Base-by-base conservation (phyloP, 805 yeast species). In the Saccharomycopsis vini region DNA sequence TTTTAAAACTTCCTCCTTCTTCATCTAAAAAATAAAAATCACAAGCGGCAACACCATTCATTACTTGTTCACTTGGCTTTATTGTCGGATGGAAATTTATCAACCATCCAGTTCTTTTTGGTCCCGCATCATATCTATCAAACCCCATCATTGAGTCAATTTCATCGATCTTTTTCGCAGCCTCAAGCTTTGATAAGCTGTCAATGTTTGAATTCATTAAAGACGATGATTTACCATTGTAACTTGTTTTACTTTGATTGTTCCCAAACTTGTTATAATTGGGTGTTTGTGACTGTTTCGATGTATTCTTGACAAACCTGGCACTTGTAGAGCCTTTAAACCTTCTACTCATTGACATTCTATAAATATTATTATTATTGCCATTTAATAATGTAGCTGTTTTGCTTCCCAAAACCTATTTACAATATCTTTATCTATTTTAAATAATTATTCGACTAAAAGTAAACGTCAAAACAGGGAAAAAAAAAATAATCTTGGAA, bases 1-100 rank as follows among this genome's bases (percentile, higher is more conserved):
- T 80, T 58, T 90, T 92, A 67, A 94, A 92, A 36, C 84, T 77
- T 5, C 97, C 98, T 39, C 99, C 99, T 59, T 89, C 97, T 55
- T 86, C 95, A 59, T 89, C 97, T 5, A 92, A 63, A 54, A 94
- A 92, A 58, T 94, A 94, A 61, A 82, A 88, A 54, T 92, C 97
- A 2, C 90, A 96, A 3, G 90, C 98, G 0, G 96, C 75, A 29
- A 74, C 68, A 7, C 95, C 96, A n/a, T 74, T 67, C 9, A 71
- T 54, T 35, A 68, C 66, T 26, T 76, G 79, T 3, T 73, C 75
- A 10, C 75, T 71, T 2, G 81, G 75, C 19, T 40, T 10, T 16
- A 43, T 24, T 1, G 95, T 85, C 2, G 95, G 77, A 64, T 90
- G 98, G 92, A 92, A 87, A 57, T 92, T 94, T 34, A 82, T 74